A percentile compares a stretch with the other conserved stretches of the same genome.
Conservation (phyloP, 352 stramenopile genomes). For the Globisporangium ultimum region DNA sequence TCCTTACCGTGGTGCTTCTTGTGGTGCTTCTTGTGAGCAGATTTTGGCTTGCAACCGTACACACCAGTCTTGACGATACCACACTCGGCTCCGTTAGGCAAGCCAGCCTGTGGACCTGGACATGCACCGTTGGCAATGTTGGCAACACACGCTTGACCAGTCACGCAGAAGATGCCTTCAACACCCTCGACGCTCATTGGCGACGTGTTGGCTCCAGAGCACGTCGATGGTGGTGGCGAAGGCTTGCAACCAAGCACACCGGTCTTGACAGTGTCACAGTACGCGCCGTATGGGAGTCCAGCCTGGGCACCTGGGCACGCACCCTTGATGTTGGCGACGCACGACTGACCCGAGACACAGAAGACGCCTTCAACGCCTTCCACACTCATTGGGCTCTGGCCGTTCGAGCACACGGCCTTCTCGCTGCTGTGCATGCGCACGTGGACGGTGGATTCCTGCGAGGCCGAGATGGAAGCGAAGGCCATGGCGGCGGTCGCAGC, state of each 20-base stretch:
- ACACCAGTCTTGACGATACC: neutral
- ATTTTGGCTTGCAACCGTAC: too few species aligned
- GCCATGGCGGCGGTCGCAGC: too few species aligned
- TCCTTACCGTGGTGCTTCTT: neutral
- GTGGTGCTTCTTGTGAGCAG: too few species aligned
- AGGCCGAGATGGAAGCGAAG: too few species aligned
- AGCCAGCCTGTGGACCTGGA: too few species aligned
- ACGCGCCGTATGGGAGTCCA: slow-evolving; percentile 7
- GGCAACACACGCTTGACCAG: too few species aligned
- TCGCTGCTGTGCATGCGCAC: too few species aligned
- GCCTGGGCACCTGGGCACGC: slow-evolving; percentile 11
- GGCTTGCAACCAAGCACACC: slow-evolving; percentile 6
- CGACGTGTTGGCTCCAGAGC: too few species aligned
- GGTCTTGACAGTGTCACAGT: neutral
- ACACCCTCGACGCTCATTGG: too few species aligned
- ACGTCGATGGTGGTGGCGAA: neutral
- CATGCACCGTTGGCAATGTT: too few species aligned
- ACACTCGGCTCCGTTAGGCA: neutral
- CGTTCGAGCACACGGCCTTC: neutral
- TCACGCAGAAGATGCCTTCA: too few species aligned
- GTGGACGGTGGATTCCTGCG: too few species aligned
- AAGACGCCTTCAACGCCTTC: slow-evolving; percentile 15
- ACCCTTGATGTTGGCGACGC: slow-evolving; percentile 14
- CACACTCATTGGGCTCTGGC: slow-evolving; percentile 16
- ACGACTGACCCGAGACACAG: slow-evolving; percentile 15